phyloP scores from a whole-genome alignment of 2,329 filamentous ascomycete genomes.

The Cladosporium halotolerans region DNA sequence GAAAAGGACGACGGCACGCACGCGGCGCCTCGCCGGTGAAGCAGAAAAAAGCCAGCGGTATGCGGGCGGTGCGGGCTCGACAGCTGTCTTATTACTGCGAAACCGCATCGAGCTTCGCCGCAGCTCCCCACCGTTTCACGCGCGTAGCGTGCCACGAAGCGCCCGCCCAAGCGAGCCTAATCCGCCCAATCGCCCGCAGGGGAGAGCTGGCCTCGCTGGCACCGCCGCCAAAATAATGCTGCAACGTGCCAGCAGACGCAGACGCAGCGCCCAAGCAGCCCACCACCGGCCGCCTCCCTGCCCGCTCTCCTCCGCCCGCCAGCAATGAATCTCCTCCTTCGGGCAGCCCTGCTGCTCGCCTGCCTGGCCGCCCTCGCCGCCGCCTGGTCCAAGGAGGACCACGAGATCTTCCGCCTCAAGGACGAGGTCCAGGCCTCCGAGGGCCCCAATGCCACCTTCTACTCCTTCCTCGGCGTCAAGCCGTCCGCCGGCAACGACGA shows the following conservation, averaged over 20 bases:
- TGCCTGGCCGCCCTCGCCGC: slow-evolving; percentile 60
- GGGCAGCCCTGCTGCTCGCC: slow-evolving; percentile 63
- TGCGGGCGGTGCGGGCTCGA: background rate
- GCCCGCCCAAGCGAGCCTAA: too few relatives aligned
- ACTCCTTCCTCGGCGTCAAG: slow-evolving; percentile 78
- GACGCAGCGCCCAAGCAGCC: background rate
- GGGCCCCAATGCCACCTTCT: slow-evolving; percentile 78
- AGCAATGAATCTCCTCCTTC: slow-evolving; percentile 61
- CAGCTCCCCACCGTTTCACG: slow-evolving; percentile 2
- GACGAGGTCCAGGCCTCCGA: slow-evolving; percentile 76
- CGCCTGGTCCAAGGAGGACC: slow-evolving; percentile 90
- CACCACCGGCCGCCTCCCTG: background rate
- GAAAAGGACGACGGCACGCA: background rate
- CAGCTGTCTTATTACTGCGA: slow-evolving; percentile 8
- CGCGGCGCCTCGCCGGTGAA: too few relatives aligned
- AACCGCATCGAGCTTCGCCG: background rate
- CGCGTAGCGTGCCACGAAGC: background rate
- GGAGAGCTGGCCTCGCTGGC: too few relatives aligned
- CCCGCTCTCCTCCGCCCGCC: background rate
- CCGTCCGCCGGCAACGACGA: slow-evolving; percentile 73
- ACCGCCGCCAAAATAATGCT: too few relatives aligned
- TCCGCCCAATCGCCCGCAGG: too few relatives aligned
- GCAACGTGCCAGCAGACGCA: background rate
- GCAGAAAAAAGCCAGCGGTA: background rate
- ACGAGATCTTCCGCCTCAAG: slow-evolving; percentile 93